A percentile compares a stretch with the other conserved stretches of the same genome.
Conservation (phyloP, 202 grass and related monocot genomes). For the Zizania palustris region DNA sequence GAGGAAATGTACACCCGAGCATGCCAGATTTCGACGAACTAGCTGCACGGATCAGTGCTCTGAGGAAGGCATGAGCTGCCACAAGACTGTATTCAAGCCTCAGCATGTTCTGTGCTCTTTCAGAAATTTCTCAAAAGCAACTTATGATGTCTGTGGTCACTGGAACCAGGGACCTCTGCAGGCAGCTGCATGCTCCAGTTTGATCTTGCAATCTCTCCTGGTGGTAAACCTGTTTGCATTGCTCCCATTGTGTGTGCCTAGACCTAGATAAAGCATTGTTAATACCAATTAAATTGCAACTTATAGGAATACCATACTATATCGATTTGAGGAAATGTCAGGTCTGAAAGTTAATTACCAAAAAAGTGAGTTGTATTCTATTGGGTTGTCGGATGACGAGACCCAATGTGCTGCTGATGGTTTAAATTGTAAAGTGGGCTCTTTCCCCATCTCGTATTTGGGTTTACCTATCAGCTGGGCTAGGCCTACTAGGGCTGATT, state of each 20-base stretch:
- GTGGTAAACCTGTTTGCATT: conserved; percentile 37
- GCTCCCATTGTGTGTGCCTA: background rate
- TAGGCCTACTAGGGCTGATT: too few relatives aligned
- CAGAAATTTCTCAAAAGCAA: conserved; percentile 7
- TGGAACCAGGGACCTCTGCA: background rate
- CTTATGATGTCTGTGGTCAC: conserved; percentile 17
- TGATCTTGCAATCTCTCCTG: conserved; percentile 11
- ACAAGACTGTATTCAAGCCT: background rate
- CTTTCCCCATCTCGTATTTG: too few relatives aligned
- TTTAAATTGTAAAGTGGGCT: too few relatives aligned
- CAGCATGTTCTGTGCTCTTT: background rate
- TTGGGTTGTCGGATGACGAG: too few relatives aligned
- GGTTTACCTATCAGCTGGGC: too few relatives aligned
- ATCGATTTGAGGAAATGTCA: too few relatives aligned
- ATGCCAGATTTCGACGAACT: conserved; percentile 84
- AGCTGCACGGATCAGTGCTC: conserved; percentile 59
- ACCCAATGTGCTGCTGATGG: too few relatives aligned
- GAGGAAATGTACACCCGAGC: conserved; percentile 69
- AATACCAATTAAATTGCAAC: conserved; percentile 2
- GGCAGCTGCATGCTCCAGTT: background rate
- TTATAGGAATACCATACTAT: conserved; percentile 41
- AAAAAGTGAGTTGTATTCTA: too few relatives aligned
- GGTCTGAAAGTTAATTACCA: too few relatives aligned
- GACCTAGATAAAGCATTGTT: conserved; percentile 26
- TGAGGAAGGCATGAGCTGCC: conserved; percentile 53